phyloP scores from a whole-genome alignment of 169 alveolate genomes.

The Plasmodium cynomolgi region DNA sequence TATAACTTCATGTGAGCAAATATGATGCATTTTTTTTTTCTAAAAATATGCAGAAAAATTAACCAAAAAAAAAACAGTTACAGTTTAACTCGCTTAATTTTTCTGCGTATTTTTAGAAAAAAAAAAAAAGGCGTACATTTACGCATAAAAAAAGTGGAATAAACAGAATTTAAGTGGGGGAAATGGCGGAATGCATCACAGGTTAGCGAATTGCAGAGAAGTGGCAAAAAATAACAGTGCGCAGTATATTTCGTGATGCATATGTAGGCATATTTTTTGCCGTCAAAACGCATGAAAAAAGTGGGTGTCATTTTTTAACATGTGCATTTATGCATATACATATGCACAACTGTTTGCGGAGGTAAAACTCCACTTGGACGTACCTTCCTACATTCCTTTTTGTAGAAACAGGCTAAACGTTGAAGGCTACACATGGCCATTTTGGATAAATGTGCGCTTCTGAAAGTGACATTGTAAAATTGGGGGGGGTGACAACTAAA shows the following conservation, averaged over 20 bases:
- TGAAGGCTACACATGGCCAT: background rate
- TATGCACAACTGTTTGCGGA: background rate
- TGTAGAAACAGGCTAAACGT: background rate
- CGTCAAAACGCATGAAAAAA: background rate
- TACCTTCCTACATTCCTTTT: background rate
- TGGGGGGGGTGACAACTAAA: background rate
- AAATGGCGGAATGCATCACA: background rate
- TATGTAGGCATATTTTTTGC: background rate
- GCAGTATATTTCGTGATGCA: background rate
- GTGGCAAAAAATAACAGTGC: background rate
- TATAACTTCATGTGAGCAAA: background rate
- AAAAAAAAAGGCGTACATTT: background rate
- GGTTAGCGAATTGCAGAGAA: background rate
- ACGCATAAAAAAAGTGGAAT: background rate
- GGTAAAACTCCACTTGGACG: background rate
- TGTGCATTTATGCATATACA: background rate
- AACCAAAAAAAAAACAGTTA: background rate
- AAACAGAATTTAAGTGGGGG: background rate
- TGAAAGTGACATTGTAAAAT: background rate
- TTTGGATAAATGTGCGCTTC: background rate
- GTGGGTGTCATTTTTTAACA: background rate
- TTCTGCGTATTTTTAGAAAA: conserved; percentile 8
- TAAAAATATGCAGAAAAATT: background rate
- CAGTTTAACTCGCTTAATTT: background rate
- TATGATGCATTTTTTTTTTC: conserved; percentile 2